Conservation (phyloP, 306 rosid genomes). For the Sesbania bispinosa region DNA sequence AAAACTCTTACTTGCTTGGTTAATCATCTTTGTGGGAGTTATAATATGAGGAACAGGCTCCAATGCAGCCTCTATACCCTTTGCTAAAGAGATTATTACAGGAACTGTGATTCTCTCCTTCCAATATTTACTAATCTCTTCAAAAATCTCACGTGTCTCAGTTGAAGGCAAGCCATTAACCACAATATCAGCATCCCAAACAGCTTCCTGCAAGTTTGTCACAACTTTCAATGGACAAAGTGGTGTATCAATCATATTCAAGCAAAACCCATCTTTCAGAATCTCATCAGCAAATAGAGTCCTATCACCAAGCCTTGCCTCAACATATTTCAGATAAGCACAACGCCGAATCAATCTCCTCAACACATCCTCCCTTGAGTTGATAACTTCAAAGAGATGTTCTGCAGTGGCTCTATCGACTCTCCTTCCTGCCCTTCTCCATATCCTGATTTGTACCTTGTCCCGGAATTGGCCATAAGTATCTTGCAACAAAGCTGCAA, state of each 20-base stretch:
- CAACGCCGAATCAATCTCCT: conserved; percentile 87
- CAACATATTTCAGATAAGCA: conserved; percentile 88
- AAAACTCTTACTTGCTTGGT: conserved; percentile 71
- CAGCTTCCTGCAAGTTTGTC: conserved; percentile 93
- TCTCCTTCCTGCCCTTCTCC: conserved; percentile 77
- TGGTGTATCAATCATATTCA: conserved; percentile 93
- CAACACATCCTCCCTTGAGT: conserved; percentile 80
- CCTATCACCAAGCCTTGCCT: conserved; percentile 91
- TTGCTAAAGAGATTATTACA: conserved; percentile 73
- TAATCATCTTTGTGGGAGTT: conserved; percentile 85
- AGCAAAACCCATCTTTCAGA: conserved; percentile 85
- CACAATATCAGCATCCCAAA: conserved; percentile 97
- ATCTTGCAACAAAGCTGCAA: conserved; percentile 77
- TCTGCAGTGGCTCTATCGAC: conserved; percentile 77
- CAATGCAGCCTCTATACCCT: conserved; percentile 88
- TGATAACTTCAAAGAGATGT: conserved; percentile 81
- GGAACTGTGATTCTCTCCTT: conserved; percentile 85
- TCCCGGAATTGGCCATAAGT: conserved; percentile 78
- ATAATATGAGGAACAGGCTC: conserved; percentile 83
- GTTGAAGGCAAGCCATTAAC: conserved; percentile 97
- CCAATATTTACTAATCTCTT: conserved; percentile 85
- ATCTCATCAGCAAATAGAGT: conserved; percentile 85
- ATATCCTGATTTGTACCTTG: conserved; percentile 74
- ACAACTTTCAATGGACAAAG: conserved; percentile 91
- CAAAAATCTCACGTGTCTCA: conserved; percentile 77